These are phyloP conservation scores for Fusarium nanum DNA, from an alignment of 2,329 filamentous ascomycete genomes.

Conservation along the genomic window DNA sequence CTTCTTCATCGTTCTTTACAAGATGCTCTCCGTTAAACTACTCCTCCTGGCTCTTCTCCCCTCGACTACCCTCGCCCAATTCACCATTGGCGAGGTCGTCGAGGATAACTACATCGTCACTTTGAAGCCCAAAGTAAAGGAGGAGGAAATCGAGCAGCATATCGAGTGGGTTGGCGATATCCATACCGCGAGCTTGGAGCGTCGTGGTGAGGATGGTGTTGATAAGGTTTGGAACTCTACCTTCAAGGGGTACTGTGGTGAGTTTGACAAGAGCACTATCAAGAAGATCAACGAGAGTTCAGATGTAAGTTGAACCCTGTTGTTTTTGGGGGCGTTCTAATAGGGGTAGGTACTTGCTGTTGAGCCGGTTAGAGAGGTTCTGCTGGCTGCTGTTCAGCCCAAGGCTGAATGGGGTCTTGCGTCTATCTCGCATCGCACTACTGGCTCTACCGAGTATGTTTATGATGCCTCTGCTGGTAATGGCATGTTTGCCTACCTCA, in stretches of 20 bases:
- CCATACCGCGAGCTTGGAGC: slow-evolving; percentile 49
- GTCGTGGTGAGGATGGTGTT: slow-evolving; percentile 51
- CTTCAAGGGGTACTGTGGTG: slow-evolving; percentile 57
- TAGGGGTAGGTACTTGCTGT: slow-evolving; percentile 48
- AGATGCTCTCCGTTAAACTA: slow-evolving; percentile 37
- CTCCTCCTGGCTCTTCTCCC: slow-evolving; percentile 35
- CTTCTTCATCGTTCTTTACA: slow-evolving; percentile 7
- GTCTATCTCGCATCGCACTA: slow-evolving; percentile 56
- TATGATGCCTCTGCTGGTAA: slow-evolving; percentile 57
- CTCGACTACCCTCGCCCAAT: slow-evolving; percentile 10
- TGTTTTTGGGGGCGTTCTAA: too few species aligned
- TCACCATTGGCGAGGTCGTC: slow-evolving; percentile 42
- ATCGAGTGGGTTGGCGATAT: slow-evolving; percentile 49
- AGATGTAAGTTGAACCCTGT: slow-evolving; percentile 49
- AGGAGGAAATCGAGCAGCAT: slow-evolving; percentile 51
- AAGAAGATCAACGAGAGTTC: slow-evolving; percentile 54
- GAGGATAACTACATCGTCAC: slow-evolving; percentile 60
- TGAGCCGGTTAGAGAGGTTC: slow-evolving; percentile 49
- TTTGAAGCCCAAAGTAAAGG: slow-evolving; percentile 52
- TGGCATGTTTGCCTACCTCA: slow-evolving; percentile 62
- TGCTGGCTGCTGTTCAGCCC: slow-evolving; percentile 44
- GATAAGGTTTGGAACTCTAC: slow-evolving; percentile 49
- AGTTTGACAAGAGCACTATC: slow-evolving; percentile 57
- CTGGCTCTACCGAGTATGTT: slow-evolving; percentile 52
- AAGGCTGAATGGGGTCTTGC: slow-evolving; percentile 60